Evolutionary conservation across 805 yeast species (phyloP).

Genomic region (Pichia exigua): DNA sequence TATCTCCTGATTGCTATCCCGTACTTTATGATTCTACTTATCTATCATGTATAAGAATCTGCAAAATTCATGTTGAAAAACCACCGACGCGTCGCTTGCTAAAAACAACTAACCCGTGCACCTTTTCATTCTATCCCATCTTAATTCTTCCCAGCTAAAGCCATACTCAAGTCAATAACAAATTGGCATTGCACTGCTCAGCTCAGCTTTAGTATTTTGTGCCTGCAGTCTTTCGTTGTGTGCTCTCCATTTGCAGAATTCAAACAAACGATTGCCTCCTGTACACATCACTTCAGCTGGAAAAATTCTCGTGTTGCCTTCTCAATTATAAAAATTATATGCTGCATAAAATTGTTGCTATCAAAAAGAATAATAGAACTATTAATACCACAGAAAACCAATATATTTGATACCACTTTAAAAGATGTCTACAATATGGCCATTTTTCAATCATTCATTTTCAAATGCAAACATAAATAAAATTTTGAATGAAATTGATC

Average conservation of each 20-base stretch:
- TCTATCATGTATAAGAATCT: no score
- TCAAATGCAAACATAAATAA: conserved; percentile 31
- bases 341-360: background rate
- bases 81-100: background rate
- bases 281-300: background rate
- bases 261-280: background rate
- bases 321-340: background rate
- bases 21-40: no score
- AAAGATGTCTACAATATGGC: conserved; percentile 33
- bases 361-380: background rate
- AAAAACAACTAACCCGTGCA: background rate
- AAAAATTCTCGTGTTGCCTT: background rate
- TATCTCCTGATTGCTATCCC: no score
- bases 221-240: background rate
- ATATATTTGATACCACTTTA: background rate
- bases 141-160: background rate
- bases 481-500: conserved; percentile 31
- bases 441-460: conserved; percentile 31
- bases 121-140: background rate
- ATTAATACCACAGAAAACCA: background rate
- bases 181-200: background rate
- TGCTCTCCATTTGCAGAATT: background rate
- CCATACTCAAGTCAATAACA: background rate
- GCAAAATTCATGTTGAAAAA: background rate
- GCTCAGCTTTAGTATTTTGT: background rate